phyloP scores from a whole-genome alignment of 371 early-diverging fungal genomes.

The Mortierella sp. region DNA sequence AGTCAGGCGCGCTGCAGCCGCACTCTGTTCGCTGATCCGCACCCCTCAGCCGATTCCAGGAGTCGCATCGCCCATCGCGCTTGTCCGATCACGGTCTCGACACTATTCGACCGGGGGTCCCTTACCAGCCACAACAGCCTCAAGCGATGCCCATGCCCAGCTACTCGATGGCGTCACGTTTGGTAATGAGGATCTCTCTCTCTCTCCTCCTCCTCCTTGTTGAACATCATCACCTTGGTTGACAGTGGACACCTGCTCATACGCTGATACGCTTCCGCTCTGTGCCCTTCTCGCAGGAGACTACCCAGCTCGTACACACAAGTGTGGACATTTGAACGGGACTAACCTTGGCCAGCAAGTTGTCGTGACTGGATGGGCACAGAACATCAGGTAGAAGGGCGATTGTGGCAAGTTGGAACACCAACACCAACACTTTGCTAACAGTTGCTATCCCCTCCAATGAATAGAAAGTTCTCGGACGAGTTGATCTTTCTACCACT shows the following conservation, averaged over 20 bases:
- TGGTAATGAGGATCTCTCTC: conserved; percentile 26
- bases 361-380: conserved; percentile 82
- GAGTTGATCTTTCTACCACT: conserved; percentile 75
- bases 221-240: too few relatives aligned
- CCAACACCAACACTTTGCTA: too few relatives aligned
- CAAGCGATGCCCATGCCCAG: conserved; percentile 11
- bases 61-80: neutral
- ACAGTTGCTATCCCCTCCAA: neutral
- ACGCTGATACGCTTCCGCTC: too few relatives aligned
- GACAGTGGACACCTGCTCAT: too few relatives aligned
- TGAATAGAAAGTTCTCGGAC: conserved; percentile 65
- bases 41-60: neutral
- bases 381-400: conserved; percentile 61
- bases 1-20: conserved; percentile 11
- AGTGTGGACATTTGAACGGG: conserved; percentile 70
- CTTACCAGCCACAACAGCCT: neutral
- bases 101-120: neutral
- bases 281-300: too few relatives aligned
- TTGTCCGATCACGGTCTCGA: too few relatives aligned
- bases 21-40: neutral
- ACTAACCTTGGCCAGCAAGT: conserved; percentile 69
- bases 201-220: neutral
- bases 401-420: too few relatives aligned
- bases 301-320: conserved; percentile 74
- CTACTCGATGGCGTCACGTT: conserved; percentile 42